These are phyloP conservation scores for Diospyros kaki DNA, from an alignment of 148 eudicot genomes.

Conservation along the genomic window DNA sequence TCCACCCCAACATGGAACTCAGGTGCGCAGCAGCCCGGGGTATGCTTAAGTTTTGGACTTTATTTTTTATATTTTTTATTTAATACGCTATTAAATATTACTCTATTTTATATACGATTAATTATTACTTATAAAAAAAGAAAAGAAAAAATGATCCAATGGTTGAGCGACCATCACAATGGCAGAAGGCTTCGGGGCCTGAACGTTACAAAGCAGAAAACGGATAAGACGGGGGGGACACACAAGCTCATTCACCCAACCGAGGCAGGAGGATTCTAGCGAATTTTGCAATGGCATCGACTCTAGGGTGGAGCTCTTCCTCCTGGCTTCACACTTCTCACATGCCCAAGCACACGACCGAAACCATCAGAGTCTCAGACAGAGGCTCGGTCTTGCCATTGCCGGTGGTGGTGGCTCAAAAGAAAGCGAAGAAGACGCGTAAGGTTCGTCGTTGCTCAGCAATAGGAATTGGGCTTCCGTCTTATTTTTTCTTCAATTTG, in stretches of 20 bases:
- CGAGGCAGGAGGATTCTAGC: neutral
- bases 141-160: neutral
- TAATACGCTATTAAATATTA: too few species aligned
- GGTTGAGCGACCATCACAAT: neutral
- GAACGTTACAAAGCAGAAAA: neutral
- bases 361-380: conserved; percentile 20
- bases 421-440: conserved; percentile 64
- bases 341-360: conserved; percentile 21
- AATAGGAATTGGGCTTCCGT: neutral
- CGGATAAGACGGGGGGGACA: neutral
- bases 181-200: neutral
- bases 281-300: conserved; percentile 24
- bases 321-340: conserved; percentile 35
- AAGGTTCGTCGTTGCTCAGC: conserved; percentile 33
- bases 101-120: too few species aligned
- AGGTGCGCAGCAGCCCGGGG: too few species aligned
- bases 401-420: conserved; percentile 42
- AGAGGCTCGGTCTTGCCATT: conserved; percentile 19
- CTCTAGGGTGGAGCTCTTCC: conserved; percentile 51
- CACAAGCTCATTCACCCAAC: neutral
- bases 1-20: too few species aligned
- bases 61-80: too few species aligned
- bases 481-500: neutral
- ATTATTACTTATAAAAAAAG: too few species aligned
- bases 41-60: too few species aligned